These are phyloP conservation scores for Alternaria atra DNA, from an alignment of 2,329 filamentous ascomycete genomes.

Conservation along the genomic window DNA sequence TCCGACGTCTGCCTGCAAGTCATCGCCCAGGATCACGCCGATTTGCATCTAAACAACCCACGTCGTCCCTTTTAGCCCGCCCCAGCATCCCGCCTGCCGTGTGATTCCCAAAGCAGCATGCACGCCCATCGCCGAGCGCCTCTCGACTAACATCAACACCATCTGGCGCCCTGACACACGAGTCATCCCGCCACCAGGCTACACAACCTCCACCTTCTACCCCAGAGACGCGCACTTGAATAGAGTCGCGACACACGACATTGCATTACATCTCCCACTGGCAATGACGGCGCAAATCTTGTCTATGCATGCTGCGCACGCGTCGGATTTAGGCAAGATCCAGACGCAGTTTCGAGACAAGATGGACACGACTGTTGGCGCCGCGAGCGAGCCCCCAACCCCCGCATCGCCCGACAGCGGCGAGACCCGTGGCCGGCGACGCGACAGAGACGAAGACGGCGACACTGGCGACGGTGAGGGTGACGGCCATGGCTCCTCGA, in stretches of 20 bases:
- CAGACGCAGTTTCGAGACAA: slow-evolving; percentile 46
- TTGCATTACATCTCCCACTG: slow-evolving; percentile 19
- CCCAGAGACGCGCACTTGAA: slow-evolving; percentile 26
- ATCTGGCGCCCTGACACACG: slow-evolving; percentile 25
- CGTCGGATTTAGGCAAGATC: slow-evolving; percentile 48
- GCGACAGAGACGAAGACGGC: slow-evolving; percentile 45
- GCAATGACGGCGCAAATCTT: slow-evolving; percentile 53
- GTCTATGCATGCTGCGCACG: slow-evolving; percentile 49
- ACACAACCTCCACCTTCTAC: slow-evolving; percentile 27
- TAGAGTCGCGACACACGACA: slow-evolving; percentile 18
- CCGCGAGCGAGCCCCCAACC: slow-evolving; percentile 41
- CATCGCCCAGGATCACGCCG: slow-evolving; percentile 20
- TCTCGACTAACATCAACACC: slow-evolving; percentile 28
- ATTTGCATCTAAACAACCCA: slow-evolving; percentile 4
- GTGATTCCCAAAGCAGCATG: slow-evolving; percentile 32
- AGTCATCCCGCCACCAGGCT: slow-evolving; percentile 24
- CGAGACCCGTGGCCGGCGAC: slow-evolving; percentile 49
- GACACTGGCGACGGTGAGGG: slow-evolving; percentile 39
- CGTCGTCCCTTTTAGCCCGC: slow-evolving; percentile 6
- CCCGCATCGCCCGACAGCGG: slow-evolving; percentile 47
- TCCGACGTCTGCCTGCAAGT: slow-evolving; percentile 20
- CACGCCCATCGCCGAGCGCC: slow-evolving; percentile 25
- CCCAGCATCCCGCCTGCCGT: slow-evolving; percentile 14
- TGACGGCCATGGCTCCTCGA: slow-evolving; percentile 45
- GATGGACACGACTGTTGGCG: slow-evolving; percentile 43